These are phyloP conservation scores for Populus deltoides DNA, from an alignment of 345 rosid genomes.

Conservation along the genomic window DNA sequence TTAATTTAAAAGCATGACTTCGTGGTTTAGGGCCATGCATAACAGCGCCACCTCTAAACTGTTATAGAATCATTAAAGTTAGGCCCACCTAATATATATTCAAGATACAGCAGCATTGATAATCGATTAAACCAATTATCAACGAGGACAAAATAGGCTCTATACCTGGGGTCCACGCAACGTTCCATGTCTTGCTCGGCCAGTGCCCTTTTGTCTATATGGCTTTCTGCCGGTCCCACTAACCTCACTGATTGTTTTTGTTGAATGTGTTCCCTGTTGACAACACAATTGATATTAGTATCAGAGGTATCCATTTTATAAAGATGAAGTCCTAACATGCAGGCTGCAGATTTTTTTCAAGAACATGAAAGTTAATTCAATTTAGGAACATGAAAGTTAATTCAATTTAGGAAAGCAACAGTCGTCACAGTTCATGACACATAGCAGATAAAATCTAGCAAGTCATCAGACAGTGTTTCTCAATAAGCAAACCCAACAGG, in stretches of 20 bases:
- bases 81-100: slow-evolving; percentile 7
- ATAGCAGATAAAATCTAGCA: not conserved
- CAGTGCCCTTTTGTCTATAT: slow-evolving; percentile 81
- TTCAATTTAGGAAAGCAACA: not conserved
- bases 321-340: not conserved
- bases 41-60: slow-evolving; percentile 85
- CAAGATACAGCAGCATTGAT: slow-evolving; percentile 6
- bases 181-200: slow-evolving; percentile 89
- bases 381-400: not conserved
- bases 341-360: not conserved
- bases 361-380: not conserved
- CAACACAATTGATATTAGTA: slow-evolving; percentile 2
- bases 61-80: slow-evolving; percentile 28
- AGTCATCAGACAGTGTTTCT: not conserved
- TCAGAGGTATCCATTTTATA: not conserved
- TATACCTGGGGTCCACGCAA: slow-evolving; percentile 86
- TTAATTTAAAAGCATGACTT: slow-evolving; percentile 85
- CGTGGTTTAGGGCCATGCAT: slow-evolving; percentile 97
- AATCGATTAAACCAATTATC: slow-evolving; percentile 6
- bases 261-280: slow-evolving; percentile 85
- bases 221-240: slow-evolving; percentile 96
- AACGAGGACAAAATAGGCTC: not conserved
- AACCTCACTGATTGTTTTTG: slow-evolving; percentile 90
- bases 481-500: not conserved
- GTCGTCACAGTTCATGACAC: not conserved